Evolutionary conservation across 371 early-diverging fungal genomes (phyloP).

Genomic region (Mucor velutinosus): DNA sequence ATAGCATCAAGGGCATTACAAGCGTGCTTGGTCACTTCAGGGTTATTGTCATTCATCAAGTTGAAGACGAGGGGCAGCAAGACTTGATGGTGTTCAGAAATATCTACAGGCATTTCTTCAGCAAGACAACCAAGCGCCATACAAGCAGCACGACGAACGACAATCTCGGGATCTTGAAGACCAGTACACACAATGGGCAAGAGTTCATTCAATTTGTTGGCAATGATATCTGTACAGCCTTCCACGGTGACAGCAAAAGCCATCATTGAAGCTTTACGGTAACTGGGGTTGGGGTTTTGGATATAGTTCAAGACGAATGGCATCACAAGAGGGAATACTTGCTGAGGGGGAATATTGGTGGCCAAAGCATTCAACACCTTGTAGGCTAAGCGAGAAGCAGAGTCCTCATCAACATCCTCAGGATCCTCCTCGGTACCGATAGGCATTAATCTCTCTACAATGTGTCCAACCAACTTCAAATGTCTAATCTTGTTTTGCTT

Average conservation of each 20-base stretch:
- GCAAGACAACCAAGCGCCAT: slow-evolving; percentile 82
- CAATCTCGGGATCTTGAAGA: slow-evolving; percentile 73
- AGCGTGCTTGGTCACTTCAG: slow-evolving; percentile 74
- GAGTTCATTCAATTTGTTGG: slow-evolving; percentile 69
- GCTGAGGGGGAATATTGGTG: slow-evolving; percentile 79
- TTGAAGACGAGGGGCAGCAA: slow-evolving; percentile 80
- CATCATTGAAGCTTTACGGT: slow-evolving; percentile 86
- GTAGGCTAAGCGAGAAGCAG: slow-evolving; percentile 68
- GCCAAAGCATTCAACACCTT: slow-evolving; percentile 75
- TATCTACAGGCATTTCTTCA: slow-evolving; percentile 76
- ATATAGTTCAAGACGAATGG: slow-evolving; percentile 73
- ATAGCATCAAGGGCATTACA: slow-evolving; percentile 84
- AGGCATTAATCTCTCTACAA: slow-evolving; percentile 77
- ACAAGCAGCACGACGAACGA: slow-evolving; percentile 86
- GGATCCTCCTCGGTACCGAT: slow-evolving; percentile 82
- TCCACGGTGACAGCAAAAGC: slow-evolving; percentile 80
- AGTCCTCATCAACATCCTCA: slow-evolving; percentile 82
- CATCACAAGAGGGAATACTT: slow-evolving; percentile 81
- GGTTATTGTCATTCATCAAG: slow-evolving; percentile 71
- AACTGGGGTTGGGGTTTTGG: slow-evolving; percentile 67
- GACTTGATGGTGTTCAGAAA: slow-evolving; percentile 74
- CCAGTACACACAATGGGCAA: slow-evolving; percentile 72
- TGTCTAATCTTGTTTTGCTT: slow-evolving; percentile 78
- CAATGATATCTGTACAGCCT: slow-evolving; percentile 83
- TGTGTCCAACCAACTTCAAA: slow-evolving; percentile 72